A percentile compares a stretch with the other conserved stretches of the same genome.
These are phyloP conservation scores for Aspergillus steynii DNA, from an alignment of 495 filamentous ascomycete species.

Conservation along the genomic window DNA sequence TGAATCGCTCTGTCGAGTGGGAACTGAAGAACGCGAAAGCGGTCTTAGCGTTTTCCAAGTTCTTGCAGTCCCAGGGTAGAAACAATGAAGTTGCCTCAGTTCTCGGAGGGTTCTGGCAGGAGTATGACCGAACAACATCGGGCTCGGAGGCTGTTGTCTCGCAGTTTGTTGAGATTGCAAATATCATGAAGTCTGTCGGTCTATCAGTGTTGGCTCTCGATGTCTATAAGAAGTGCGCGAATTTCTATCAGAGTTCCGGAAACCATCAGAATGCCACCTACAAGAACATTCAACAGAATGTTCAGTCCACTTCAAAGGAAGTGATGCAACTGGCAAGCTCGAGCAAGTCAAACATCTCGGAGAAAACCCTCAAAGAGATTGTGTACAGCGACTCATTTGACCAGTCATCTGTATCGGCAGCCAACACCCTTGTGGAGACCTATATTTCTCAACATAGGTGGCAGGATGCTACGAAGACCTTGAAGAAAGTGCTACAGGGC, in stretches of 20 bases:
- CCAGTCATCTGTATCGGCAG: constrained; percentile 31
- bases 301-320: constrained; percentile 20
- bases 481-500: constrained; percentile 35
- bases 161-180: constrained; percentile 35
- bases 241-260: constrained; percentile 18
- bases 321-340: constrained; percentile 24
- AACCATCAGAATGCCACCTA: constrained; percentile 27
- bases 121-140: constrained; percentile 29
- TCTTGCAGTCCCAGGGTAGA: constrained; percentile 31
- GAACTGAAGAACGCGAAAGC: constrained; percentile 33
- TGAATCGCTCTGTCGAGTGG: constrained; percentile 30
- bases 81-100: constrained; percentile 36
- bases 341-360: constrained; percentile 26
- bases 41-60: constrained; percentile 32
- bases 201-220: constrained; percentile 31
- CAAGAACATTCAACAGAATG: constrained; percentile 31
- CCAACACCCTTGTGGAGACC: constrained; percentile 27
- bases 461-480: constrained; percentile 37
- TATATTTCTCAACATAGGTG: constrained; percentile 39
- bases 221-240: constrained; percentile 35
- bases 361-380: constrained; percentile 35
- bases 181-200: constrained; percentile 35
- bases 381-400: constrained; percentile 26
- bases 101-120: constrained; percentile 38
- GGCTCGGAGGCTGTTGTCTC: constrained; percentile 26